These are phyloP conservation scores for Prosopis cineraria DNA, from an alignment of 306 rosid species.

Conservation along the genomic window DNA sequence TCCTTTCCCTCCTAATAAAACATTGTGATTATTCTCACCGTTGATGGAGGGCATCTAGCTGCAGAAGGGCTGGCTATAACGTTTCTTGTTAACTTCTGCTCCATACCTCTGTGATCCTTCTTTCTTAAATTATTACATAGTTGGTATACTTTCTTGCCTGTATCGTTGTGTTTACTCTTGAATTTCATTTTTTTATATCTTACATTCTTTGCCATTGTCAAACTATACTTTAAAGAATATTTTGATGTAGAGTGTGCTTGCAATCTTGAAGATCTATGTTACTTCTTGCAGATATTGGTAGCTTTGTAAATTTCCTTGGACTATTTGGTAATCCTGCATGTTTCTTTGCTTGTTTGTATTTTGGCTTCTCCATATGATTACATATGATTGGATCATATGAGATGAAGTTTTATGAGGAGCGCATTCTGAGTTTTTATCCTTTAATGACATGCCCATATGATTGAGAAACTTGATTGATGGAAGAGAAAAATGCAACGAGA, in stretches of 20 bases:
- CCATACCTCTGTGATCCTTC: constrained; percentile 20
- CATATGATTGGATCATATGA: constrained; percentile 24
- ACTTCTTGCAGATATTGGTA: constrained; percentile 39
- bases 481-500: constrained; percentile 28
- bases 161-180: constrained; percentile 13
- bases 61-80: background rate
- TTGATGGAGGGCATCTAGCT: constrained; percentile 15
- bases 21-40: background rate
- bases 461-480: constrained; percentile 21
- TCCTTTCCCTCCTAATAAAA: constrained; percentile 14
- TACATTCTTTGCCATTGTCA: constrained; percentile 6
- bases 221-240: constrained; percentile 19
- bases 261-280: constrained; percentile 17
- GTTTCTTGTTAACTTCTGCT: constrained; percentile 16
- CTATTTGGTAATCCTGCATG: constrained; percentile 31
- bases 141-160: background rate
- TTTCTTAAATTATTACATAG: background rate
- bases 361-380: constrained; percentile 26
- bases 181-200: constrained; percentile 8
- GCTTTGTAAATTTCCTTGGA: constrained; percentile 32
- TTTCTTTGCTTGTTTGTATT: constrained; percentile 31
- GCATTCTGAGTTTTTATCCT: constrained; percentile 11
- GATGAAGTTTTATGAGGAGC: constrained; percentile 16
- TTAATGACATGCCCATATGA: constrained; percentile 25
- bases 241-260: constrained; percentile 13